Evolutionary conservation across 257 asterid species (phyloP).

Genomic region (Solanum pinnatisectum): DNA sequence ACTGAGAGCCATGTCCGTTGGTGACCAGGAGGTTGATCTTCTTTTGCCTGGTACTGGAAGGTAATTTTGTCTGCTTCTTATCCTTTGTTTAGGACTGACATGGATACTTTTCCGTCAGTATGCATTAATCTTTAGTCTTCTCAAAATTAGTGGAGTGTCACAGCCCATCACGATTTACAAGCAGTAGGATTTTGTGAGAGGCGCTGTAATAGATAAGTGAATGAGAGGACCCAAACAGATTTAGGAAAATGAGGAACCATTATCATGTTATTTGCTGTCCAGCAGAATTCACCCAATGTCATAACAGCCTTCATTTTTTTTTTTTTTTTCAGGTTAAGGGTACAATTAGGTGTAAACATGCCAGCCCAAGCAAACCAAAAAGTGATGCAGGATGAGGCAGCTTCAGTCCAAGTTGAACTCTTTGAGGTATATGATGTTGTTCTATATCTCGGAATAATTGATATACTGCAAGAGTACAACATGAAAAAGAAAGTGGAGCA

Average conservation of each 20-base stretch:
- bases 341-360: constrained; percentile 95
- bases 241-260: background rate
- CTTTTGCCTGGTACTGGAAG: constrained; percentile 49
- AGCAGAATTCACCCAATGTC: background rate
- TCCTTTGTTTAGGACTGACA: background rate
- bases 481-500: constrained; percentile 73
- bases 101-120: background rate
- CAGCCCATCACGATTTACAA: background rate
- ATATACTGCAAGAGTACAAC: constrained; percentile 82
- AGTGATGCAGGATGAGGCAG: constrained; percentile 39
- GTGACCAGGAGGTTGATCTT: constrained; percentile 44
- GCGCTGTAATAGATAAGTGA: background rate
- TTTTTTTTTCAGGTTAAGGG: constrained; percentile 59
- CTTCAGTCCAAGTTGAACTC: constrained; percentile 58
- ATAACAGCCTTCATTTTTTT: background rate
- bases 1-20: constrained; percentile 33
- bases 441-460: constrained; percentile 84
- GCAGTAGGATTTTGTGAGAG: background rate
- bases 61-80: constrained; percentile 12
- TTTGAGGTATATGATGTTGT: constrained; percentile 89
- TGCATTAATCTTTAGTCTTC: background rate
- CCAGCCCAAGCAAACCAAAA: constrained; percentile 89
- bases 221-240: background rate
- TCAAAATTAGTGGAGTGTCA: background rate
- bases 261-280: background rate